phyloP scores from a whole-genome alignment of 257 asterid genomes.

The Solanum lignicaule region DNA sequence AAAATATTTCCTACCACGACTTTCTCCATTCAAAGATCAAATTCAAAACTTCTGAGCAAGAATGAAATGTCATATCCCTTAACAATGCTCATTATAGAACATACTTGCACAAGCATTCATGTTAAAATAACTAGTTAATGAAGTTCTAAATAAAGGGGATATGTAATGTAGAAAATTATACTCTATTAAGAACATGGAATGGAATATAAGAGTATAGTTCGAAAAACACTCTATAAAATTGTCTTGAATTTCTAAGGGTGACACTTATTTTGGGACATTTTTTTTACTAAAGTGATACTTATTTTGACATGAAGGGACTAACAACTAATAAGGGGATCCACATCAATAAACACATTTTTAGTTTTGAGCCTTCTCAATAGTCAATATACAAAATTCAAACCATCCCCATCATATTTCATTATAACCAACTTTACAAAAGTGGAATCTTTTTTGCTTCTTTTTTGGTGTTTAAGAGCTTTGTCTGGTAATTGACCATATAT shows the following conservation, averaged over 20 bases:
- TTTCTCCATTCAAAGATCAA: not conserved
- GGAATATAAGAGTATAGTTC: not conserved
- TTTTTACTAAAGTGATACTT: not conserved
- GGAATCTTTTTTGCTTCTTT: not conserved
- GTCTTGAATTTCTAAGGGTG: not conserved
- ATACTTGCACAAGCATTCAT: not conserved
- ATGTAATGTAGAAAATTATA: not conserved
- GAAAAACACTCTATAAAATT: not conserved
- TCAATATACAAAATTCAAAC: not conserved
- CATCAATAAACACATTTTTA: not conserved
- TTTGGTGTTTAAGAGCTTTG: not conserved
- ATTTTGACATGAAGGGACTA: not conserved
- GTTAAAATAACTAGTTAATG: not conserved
- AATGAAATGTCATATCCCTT: not conserved
- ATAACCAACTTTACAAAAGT: not conserved
- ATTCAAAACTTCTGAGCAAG: not conserved
- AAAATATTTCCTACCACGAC: not conserved
- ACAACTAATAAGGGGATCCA: not conserved
- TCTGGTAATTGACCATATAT: not conserved
- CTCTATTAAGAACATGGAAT: not conserved
- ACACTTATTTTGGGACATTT: rapidly evolving
- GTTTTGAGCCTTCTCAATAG: not conserved
- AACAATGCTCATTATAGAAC: not conserved
- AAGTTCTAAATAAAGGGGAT: not conserved
- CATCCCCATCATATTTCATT: not conserved